These are phyloP conservation scores for Croton laevigatus DNA, from an alignment of 441 rosid species.

Conservation along the genomic window DNA sequence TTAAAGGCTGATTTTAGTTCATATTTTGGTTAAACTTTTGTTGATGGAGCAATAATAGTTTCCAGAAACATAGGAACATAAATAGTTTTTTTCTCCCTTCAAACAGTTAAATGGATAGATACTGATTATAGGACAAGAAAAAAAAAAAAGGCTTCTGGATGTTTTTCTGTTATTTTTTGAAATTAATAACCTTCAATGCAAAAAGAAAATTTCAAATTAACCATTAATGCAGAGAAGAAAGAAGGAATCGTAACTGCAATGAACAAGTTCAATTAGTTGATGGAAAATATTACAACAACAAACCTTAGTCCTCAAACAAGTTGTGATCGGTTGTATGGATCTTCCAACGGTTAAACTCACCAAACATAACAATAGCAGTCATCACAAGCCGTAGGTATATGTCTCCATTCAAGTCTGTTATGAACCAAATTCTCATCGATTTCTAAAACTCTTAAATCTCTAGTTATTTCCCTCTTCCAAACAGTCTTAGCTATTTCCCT, in stretches of 20 bases:
- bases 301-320: no score
- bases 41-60: neutral
- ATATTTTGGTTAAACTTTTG: neutral
- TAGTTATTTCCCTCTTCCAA: no score
- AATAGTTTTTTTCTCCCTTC: neutral
- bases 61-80: slow-evolving; percentile 21
- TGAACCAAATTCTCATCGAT: no score
- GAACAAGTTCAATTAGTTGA: neutral
- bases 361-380: no score
- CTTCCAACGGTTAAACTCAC: no score
- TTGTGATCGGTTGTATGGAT: no score
- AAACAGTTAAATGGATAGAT: neutral
- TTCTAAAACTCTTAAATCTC: no score
- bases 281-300: no score
- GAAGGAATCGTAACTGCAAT: neutral
- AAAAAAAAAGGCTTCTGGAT: neutral
- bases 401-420: no score
- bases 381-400: no score
- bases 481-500: no score
- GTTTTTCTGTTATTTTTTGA: neutral
- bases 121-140: neutral
- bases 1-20: neutral
- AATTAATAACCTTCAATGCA: neutral
- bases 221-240: neutral
- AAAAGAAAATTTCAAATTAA: no score